Percentiles rank a stretch among this genome's conserved stretches.
Evolutionary conservation across 805 yeast genomes (phyloP).

Genomic region (Ascoidea rubescens): DNA sequence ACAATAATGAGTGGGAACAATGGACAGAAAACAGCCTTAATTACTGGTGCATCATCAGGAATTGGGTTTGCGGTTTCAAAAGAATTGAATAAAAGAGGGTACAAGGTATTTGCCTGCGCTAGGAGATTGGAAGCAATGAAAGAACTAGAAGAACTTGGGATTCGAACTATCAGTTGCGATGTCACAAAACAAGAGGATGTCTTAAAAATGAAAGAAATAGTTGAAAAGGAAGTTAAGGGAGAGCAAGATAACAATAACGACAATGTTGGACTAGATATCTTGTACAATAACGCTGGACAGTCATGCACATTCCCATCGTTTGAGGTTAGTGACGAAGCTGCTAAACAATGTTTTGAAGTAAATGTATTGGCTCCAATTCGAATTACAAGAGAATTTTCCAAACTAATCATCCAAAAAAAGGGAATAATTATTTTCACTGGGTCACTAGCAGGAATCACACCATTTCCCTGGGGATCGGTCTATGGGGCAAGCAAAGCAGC

Average conservation of each 20-base stretch:
- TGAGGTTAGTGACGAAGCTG: constrained; percentile 44
- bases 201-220: constrained; percentile 24
- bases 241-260: constrained; percentile 30
- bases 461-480: constrained; percentile 58
- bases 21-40: constrained; percentile 23
- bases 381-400: constrained; percentile 41
- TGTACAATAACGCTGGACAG: constrained; percentile 70
- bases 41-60: constrained; percentile 46
- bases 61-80: constrained; percentile 36
- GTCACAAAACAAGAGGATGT: constrained; percentile 40
- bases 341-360: constrained; percentile 41
- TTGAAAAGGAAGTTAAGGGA: too few relatives aligned
- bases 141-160: constrained; percentile 25
- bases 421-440: constrained; percentile 70
- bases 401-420: constrained; percentile 43
- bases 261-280: constrained; percentile 45
- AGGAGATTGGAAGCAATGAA: constrained; percentile 52
- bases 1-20: too few relatives aligned
- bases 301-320: constrained; percentile 59
- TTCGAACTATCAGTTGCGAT: constrained; percentile 39
- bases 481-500: constrained; percentile 67
- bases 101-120: constrained; percentile 60
- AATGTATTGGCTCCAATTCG: constrained; percentile 63
- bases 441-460: constrained; percentile 47
- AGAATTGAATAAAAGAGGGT: constrained; percentile 37